Evolutionary conservation across 176 grass and related monocot species (phyloP), one percentile per base, ranked within the genome.

Genomic region (Aegilops bicornis): DNA sequence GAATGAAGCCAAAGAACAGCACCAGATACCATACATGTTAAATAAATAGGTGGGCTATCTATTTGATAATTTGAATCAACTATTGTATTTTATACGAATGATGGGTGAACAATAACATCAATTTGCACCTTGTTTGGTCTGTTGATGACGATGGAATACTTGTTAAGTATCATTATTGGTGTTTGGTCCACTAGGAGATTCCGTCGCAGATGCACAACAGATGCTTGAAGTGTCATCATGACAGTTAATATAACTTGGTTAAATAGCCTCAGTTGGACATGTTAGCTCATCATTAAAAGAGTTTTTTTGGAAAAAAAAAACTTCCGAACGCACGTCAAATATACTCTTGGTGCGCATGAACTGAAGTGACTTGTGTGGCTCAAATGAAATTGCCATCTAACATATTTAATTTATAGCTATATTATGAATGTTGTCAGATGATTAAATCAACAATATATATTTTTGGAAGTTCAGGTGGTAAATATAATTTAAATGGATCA

Each of bases 101-200:
- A 62, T 24, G 4, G 0, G 58, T 16, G n/a, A n/a, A 33, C 19
- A 58, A 22, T 58, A 58, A 9, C 7, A 58, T 58, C 54, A 58
- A 22, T 58, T 22, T 58, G 54, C 7, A 58, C 54, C 19, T 20
- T 58, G 33, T 72, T 83, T 72, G n/a, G 12, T 22, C 2, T 48
- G 23, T 7, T 23, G 68, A 83, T 5, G 33, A 13, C 9, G 23
- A 83, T 35, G 4, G 9, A 73, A 73, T 12, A 54, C 10, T 29
- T 61, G n/a, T 12, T 2, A 42, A 83, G 59, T 15, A 17, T 32
- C 81, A 83, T 83, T 83, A 83, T 83, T 83, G 48, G 35, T 73
- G 81, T 61, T 60, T 60, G 81, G 81, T 83, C 81, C 52, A 73
- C 8, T 23, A 24, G 59, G 68, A 60, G 68, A 73, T 83, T 83